These are phyloP conservation scores for Grosmannia clavigera DNA, from an alignment of 2,329 filamentous ascomycete species.

Conservation along the genomic window DNA sequence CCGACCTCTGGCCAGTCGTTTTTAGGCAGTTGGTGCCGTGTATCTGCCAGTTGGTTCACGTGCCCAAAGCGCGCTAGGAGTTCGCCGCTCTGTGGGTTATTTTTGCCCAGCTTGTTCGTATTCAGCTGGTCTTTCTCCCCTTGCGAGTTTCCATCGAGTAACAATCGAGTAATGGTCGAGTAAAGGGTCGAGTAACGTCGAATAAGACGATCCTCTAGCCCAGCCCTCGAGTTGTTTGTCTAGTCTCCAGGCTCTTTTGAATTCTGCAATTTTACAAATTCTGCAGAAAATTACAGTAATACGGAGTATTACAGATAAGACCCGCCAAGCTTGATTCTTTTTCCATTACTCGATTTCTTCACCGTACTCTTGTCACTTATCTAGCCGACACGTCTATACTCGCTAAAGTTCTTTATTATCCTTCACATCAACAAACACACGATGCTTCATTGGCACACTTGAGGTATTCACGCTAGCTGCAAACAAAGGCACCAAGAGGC, in stretches of 20 bases:
- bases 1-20: neutral
- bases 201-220: neutral
- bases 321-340: neutral
- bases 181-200: slow-evolving; percentile 18
- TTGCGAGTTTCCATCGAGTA: slow-evolving; percentile 32
- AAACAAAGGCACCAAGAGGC: neutral
- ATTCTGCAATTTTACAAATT: too few species aligned
- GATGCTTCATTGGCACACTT: neutral
- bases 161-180: slow-evolving; percentile 22
- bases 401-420: too few species aligned
- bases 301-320: too few species aligned
- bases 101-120: neutral
- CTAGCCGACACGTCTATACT: too few species aligned
- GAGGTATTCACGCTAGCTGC: too few species aligned
- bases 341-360: neutral
- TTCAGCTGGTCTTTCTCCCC: neutral
- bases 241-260: neutral
- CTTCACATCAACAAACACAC: neutral
- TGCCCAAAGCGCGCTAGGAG: neutral
- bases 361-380: neutral
- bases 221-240: neutral
- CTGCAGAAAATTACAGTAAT: too few species aligned
- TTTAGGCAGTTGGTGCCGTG: neutral
- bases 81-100: neutral
- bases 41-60: neutral